A percentile compares a stretch with the other conserved stretches of the same genome.
Conservation (phyloP, 2,329 filamentous ascomycete species). For the Elsinoe necatrix region DNA sequence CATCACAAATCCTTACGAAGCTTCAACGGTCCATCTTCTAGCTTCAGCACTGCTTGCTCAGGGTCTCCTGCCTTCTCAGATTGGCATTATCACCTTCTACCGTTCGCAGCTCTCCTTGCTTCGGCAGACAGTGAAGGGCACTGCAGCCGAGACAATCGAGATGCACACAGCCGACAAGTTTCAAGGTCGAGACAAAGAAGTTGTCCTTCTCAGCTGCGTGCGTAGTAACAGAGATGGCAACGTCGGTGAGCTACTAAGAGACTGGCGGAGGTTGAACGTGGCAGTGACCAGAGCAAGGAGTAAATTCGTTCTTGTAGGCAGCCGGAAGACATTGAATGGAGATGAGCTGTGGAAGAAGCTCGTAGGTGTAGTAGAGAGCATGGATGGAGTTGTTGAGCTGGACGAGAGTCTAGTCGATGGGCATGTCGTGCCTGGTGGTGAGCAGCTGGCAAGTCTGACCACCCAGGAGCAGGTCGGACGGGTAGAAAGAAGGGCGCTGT, state of each 20-base stretch:
- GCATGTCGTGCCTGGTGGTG: conserved; percentile 46
- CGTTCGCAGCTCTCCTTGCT: conserved; percentile 81
- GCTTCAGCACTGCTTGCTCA: conserved; percentile 68
- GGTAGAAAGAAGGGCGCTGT: background rate
- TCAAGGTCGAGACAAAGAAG: conserved; percentile 91
- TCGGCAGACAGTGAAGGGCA: conserved; percentile 53
- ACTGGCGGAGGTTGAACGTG: conserved; percentile 91
- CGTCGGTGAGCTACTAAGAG: conserved; percentile 85
- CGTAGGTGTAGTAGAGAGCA: conserved; percentile 65
- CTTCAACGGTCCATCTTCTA: conserved; percentile 66
- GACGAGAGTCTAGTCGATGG: conserved; percentile 33
- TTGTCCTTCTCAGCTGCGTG: conserved; percentile 79
- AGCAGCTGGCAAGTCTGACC: background rate
- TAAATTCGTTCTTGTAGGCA: conserved; percentile 83
- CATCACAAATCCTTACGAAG: conserved; percentile 82
- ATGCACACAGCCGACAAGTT: conserved; percentile 97
- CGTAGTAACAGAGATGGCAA: conserved; percentile 71
- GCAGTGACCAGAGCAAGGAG: conserved; percentile 88
- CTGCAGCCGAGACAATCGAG: conserved; percentile 57
- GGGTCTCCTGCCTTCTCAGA: conserved; percentile 65
- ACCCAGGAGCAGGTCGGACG: background rate
- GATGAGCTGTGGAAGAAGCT: conserved; percentile 71
- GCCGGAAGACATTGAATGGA: conserved; percentile 61
- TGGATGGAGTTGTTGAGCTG: conserved; percentile 73
- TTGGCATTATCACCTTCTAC: conserved; percentile 96